These are phyloP conservation scores for Trichoderma hamatum DNA, from an alignment of 2,329 filamentous ascomycete genomes.

Conservation along the genomic window DNA sequence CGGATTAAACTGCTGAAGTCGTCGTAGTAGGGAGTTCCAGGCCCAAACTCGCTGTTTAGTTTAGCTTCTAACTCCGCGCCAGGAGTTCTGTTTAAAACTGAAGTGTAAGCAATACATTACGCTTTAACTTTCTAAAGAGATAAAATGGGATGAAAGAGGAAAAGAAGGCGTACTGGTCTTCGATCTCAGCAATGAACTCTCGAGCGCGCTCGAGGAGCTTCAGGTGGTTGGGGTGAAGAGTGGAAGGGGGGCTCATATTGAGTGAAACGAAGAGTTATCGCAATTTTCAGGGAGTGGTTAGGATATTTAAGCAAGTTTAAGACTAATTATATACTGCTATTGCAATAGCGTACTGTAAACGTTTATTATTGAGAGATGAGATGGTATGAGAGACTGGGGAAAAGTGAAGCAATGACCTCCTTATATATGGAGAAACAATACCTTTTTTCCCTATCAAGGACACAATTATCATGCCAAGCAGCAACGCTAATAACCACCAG, in stretches of 20 bases:
- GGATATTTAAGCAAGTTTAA: background rate
- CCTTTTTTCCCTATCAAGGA: background rate
- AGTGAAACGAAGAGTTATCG: background rate
- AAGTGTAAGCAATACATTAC: background rate
- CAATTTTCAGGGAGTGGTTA: background rate
- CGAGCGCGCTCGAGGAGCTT: background rate
- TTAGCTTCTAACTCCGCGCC: background rate
- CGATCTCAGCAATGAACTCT: background rate
- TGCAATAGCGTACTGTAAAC: background rate
- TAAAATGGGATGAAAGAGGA: background rate
- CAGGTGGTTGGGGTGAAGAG: background rate
- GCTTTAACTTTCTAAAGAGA: background rate
- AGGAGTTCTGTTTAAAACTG: background rate
- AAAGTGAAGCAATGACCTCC: background rate
- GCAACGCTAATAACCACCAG: background rate
- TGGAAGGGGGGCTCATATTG: background rate
- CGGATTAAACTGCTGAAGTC: background rate
- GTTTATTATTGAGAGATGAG: background rate
- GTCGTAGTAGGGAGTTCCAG: background rate
- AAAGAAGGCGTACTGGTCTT: background rate
- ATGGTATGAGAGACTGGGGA: background rate
- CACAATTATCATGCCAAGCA: background rate
- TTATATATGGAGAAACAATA: background rate
- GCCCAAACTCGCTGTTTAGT: background rate
- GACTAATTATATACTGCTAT: background rate